phyloP scores from a whole-genome alignment of 2,329 filamentous ascomycete genomes.

The Aspergillus intermedius region DNA sequence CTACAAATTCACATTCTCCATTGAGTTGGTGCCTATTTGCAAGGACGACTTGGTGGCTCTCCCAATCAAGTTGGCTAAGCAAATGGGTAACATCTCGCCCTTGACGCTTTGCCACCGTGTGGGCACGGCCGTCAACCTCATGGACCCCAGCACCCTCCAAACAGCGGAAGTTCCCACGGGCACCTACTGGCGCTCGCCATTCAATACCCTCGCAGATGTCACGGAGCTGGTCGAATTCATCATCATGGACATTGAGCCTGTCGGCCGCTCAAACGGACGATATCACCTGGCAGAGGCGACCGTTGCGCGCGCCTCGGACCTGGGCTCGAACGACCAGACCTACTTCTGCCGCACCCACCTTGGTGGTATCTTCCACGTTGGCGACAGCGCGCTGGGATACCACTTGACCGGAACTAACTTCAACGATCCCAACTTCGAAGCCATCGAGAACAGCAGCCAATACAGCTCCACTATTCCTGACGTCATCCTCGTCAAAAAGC shows the following conservation, averaged over 20 bases:
- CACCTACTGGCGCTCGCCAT: conserved; percentile 87
- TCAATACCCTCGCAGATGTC: conserved; percentile 74
- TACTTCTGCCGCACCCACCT: conserved; percentile 91
- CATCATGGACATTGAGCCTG: conserved; percentile 84
- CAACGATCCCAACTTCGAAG: conserved; percentile 81
- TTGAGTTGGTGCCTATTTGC: conserved; percentile 87
- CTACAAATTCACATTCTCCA: conserved; percentile 91
- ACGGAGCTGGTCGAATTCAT: conserved; percentile 86
- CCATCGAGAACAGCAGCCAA: conserved; percentile 68
- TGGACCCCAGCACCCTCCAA: conserved; percentile 87
- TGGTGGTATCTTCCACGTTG: conserved; percentile 74
- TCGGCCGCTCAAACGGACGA: conserved; percentile 68
- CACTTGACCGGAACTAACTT: conserved; percentile 83
- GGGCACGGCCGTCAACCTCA: conserved; percentile 79
- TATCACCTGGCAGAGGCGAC: conserved; percentile 82
- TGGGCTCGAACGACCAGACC: conserved; percentile 76
- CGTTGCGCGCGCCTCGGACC: conserved; percentile 76
- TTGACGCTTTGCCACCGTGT: conserved; percentile 80
- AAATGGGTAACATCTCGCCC: conserved; percentile 80
- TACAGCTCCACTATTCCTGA: conserved; percentile 79
- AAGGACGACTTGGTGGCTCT: conserved; percentile 95
- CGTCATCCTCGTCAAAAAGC: conserved; percentile 93
- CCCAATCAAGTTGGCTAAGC: conserved; percentile 80
- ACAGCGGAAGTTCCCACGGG: conserved; percentile 75
- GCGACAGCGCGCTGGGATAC: conserved; percentile 94